These are phyloP conservation scores for Mycena filopes DNA, from an alignment of 768 basidiomycete species.

Conservation along the genomic window DNA sequence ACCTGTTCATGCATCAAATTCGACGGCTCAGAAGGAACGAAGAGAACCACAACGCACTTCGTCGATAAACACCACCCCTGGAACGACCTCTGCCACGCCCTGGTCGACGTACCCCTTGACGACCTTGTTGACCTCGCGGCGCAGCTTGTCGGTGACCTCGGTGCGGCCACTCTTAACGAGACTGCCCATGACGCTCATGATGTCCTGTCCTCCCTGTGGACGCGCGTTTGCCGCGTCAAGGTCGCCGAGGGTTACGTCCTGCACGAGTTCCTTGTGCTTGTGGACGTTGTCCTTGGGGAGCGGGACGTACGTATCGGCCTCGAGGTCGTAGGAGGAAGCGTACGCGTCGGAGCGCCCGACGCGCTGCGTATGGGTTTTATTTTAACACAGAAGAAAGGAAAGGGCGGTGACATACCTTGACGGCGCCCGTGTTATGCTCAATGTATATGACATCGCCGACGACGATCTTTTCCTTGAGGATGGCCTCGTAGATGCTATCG, in stretches of 20 bases:
- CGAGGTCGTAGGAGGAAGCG: slow-evolving; percentile 96
- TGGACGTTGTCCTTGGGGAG: slow-evolving; percentile 97
- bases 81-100: slow-evolving; percentile 97
- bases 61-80: slow-evolving; percentile 98
- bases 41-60: slow-evolving; percentile 66
- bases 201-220: slow-evolving; percentile 96
- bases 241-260: slow-evolving; percentile 95
- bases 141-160: slow-evolving; percentile 96
- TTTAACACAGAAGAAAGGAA: slow-evolving; percentile 2
- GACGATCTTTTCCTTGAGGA: slow-evolving; percentile 95
- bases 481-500: slow-evolving; percentile 97
- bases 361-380: slow-evolving; percentile 61
- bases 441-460: slow-evolving; percentile 98
- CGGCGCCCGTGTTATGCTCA: slow-evolving; percentile 92
- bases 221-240: slow-evolving; percentile 96
- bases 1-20: slow-evolving; percentile 65
- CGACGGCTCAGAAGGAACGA: neutral
- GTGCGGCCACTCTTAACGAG: slow-evolving; percentile 93
- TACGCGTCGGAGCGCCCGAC: slow-evolving; percentile 98
- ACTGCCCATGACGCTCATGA: slow-evolving; percentile 96
- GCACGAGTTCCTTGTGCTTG: slow-evolving; percentile 94
- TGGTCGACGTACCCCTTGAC: slow-evolving; percentile 98
- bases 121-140: slow-evolving; percentile 96
- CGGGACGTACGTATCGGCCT: slow-evolving; percentile 98
- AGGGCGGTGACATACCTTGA: slow-evolving; percentile 72